Percentiles rank a stretch among this genome's conserved stretches.
These are phyloP conservation scores for Microbotryum scabiosae DNA, from an alignment of 1,284 basidiomycete genomes.

Conservation along the genomic window DNA sequence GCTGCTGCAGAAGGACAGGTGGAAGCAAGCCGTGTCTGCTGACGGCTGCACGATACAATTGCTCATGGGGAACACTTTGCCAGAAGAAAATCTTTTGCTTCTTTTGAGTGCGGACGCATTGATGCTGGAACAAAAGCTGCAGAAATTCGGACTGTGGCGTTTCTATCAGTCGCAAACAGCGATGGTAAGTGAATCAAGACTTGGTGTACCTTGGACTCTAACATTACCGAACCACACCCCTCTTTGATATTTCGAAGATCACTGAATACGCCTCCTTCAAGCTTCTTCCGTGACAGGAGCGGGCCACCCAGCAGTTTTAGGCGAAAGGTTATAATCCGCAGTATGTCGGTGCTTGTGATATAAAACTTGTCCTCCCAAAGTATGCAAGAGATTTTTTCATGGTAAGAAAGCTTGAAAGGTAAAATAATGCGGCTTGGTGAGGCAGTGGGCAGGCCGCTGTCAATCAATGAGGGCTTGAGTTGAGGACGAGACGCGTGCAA, in stretches of 20 bases:
- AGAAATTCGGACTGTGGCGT: conserved; percentile 67
- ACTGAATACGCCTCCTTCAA: conserved; percentile 86
- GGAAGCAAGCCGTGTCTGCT: too few relatives aligned
- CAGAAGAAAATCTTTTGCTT: conserved; percentile 93
- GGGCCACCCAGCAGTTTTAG: conserved; percentile 75
- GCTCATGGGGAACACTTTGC: conserved; percentile 80
- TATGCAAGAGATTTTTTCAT: conserved; percentile 57
- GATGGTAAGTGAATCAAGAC: background rate
- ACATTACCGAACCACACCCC: conserved; percentile 75
- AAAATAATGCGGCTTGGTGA: too few relatives aligned
- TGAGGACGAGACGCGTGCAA: too few relatives aligned
- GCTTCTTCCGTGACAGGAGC: conserved; percentile 76
- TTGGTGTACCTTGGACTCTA: conserved; percentile 75
- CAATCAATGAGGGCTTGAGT: too few relatives aligned
- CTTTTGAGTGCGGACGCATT: conserved; percentile 90
- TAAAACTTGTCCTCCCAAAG: conserved; percentile 82
- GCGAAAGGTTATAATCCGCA: conserved; percentile 76
- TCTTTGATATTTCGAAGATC: conserved; percentile 86
- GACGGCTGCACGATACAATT: too few relatives aligned
- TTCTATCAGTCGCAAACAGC: background rate
- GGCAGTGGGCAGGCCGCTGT: too few relatives aligned
- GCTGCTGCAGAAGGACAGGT: too few relatives aligned
- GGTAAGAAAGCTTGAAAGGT: too few relatives aligned
- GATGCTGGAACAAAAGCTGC: conserved; percentile 84
- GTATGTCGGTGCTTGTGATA: conserved; percentile 72